A percentile compares a stretch with the other conserved stretches of the same genome.
These are phyloP conservation scores for Flammula alnicola DNA, from an alignment of 1,284 basidiomycete species.

Conservation along the genomic window DNA sequence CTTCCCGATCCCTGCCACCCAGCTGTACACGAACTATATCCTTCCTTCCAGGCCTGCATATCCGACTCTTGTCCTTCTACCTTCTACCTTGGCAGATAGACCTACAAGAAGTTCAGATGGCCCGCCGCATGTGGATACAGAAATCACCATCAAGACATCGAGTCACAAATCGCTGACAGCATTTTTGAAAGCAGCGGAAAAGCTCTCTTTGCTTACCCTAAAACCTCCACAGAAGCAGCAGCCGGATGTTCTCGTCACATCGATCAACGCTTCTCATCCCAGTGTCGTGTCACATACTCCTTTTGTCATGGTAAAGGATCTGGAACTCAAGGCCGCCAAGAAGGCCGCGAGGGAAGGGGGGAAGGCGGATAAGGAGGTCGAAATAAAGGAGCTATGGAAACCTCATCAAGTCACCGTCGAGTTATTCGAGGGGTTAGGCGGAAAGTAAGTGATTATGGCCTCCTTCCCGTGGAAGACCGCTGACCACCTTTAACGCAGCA, in stretches of 20 bases:
- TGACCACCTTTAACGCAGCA: slow-evolving; percentile 38
- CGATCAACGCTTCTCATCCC: slow-evolving; percentile 65
- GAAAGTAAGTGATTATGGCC: slow-evolving; percentile 50
- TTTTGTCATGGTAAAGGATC: slow-evolving; percentile 67
- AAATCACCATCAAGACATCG: slow-evolving; percentile 67
- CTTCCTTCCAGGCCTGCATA: slow-evolving; percentile 76
- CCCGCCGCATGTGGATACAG: slow-evolving; percentile 35
- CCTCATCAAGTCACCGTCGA: slow-evolving; percentile 58
- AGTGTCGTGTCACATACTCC: slow-evolving; percentile 54
- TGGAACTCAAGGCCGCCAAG: slow-evolving; percentile 61
- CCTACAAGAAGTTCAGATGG: slow-evolving; percentile 38
- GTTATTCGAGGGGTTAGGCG: slow-evolving; percentile 66
- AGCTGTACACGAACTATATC: slow-evolving; percentile 78
- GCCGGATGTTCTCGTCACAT: slow-evolving; percentile 65
- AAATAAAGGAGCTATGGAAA: slow-evolving; percentile 76
- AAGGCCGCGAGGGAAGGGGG: slow-evolving; percentile 53
- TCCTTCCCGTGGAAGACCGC: not conserved
- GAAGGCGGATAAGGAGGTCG: slow-evolving; percentile 51
- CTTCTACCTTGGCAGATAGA: not conserved
- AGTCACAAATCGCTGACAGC: slow-evolving; percentile 79
- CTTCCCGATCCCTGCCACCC: slow-evolving; percentile 79
- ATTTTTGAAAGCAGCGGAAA: slow-evolving; percentile 78
- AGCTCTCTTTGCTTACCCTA: slow-evolving; percentile 70
- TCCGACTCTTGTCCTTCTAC: slow-evolving; percentile 45
- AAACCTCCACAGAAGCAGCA: slow-evolving; percentile 63